A percentile compares a stretch with the other conserved stretches of the same genome.
Conservation (phyloP, 2,329 filamentous ascomycete species). For the Dactylellina parvicollis region DNA sequence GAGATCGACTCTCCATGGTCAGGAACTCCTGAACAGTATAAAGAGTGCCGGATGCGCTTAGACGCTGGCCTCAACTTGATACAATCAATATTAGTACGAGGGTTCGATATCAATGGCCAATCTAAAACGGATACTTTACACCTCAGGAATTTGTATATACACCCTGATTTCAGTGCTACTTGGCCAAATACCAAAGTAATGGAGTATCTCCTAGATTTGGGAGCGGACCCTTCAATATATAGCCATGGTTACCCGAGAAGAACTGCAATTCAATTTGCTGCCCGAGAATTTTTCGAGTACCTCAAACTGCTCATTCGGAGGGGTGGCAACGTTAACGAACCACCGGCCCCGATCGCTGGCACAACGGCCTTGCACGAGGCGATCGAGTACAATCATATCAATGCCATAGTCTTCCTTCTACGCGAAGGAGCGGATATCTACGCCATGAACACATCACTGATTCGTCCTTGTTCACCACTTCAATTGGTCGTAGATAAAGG, state of each 20-base stretch:
- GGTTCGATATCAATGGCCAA: too few relatives aligned
- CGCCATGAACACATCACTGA: not conserved
- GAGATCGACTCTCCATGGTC: too few relatives aligned
- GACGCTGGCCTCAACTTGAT: too few relatives aligned
- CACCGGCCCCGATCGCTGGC: not conserved
- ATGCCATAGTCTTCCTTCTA: not conserved
- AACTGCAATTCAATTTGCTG: constrained; percentile 13
- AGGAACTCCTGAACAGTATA: too few relatives aligned
- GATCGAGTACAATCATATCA: not conserved
- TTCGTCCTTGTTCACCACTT: too few relatives aligned
- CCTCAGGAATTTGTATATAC: too few relatives aligned
- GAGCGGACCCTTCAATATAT: not conserved
- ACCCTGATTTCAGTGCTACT: too few relatives aligned
- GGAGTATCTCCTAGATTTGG: not conserved
- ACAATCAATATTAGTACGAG: too few relatives aligned
- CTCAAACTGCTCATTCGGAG: constrained; percentile 1
- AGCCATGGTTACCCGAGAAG: too few relatives aligned
- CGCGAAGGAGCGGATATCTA: constrained; percentile 12
- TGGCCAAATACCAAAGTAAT: not conserved
- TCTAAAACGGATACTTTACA: too few relatives aligned
- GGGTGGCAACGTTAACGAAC: not conserved
- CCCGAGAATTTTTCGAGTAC: not conserved
- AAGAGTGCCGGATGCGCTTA: too few relatives aligned
- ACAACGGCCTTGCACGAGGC: not conserved
- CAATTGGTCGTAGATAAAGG: too few relatives aligned